A percentile compares a stretch with the other conserved stretches of the same genome.
Conservation (phyloP, 106 monocot species). For the Triglochin maritima region DNA sequence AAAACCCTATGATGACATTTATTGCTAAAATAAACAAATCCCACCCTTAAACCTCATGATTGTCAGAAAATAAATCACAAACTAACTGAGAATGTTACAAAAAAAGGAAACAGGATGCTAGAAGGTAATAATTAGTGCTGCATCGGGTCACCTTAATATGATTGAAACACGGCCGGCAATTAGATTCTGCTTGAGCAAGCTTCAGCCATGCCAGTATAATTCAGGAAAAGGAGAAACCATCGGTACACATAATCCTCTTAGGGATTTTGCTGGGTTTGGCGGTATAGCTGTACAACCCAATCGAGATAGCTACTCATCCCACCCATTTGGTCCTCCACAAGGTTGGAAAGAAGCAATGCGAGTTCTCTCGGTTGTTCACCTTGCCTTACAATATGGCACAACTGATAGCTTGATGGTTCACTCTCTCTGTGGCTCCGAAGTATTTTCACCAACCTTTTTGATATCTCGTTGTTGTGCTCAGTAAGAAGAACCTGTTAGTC, state of each 20-base stretch:
- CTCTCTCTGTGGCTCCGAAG: constrained; percentile 37
- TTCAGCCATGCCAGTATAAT: too few relatives aligned
- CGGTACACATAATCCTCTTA: not conserved
- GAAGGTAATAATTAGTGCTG: too few relatives aligned
- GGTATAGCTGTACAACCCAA: constrained; percentile 74
- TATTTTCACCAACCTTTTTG: constrained; percentile 44
- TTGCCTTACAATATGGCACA: constrained; percentile 60
- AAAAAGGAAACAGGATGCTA: too few relatives aligned
- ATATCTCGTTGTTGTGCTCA: constrained; percentile 37
- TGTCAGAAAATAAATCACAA: too few relatives aligned
- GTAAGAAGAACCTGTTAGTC: constrained; percentile 41
- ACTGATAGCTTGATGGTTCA: constrained; percentile 45
- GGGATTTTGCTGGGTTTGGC: constrained; percentile 40
- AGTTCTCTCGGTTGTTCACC: constrained; percentile 82
- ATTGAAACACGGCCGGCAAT: too few relatives aligned
- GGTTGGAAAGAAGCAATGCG: constrained; percentile 51
- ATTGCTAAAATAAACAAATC: too few relatives aligned
- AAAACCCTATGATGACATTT: too few relatives aligned
- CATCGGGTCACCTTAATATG: too few relatives aligned
- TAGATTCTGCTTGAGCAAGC: too few relatives aligned
- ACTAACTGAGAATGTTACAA: too few relatives aligned
- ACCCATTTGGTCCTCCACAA: constrained; percentile 68
- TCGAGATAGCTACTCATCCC: constrained; percentile 57
- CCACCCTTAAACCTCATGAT: too few relatives aligned
- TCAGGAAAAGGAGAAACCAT: too few relatives aligned